Evolutionary conservation across 2,329 filamentous ascomycete species (phyloP).

Genomic region (Aspergillus sergii): DNA sequence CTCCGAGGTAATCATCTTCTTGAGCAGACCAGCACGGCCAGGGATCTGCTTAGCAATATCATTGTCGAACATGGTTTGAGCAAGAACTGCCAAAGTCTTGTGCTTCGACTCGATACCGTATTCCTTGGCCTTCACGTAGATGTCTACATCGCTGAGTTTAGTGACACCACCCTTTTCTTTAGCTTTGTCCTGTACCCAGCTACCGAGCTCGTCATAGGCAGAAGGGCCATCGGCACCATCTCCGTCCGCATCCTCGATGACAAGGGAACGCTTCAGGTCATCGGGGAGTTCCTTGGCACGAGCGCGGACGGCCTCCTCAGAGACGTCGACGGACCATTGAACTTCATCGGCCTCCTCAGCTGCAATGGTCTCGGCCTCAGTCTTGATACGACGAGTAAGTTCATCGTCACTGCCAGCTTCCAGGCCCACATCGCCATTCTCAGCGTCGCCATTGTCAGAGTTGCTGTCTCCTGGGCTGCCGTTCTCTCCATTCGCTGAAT

Average conservation of each 20-base stretch:
- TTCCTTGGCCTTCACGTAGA: conserved; percentile 97
- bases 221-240: conserved; percentile 79
- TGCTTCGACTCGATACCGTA: conserved; percentile 93
- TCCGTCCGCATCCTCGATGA: conserved; percentile 76
- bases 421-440: conserved; percentile 66
- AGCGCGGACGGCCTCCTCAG: conserved; percentile 90
- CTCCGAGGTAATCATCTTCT: conserved; percentile 89
- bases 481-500: conserved; percentile 59
- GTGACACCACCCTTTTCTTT: conserved; percentile 71
- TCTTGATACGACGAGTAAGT: conserved; percentile 74
- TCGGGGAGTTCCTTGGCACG: conserved; percentile 91
- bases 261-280: conserved; percentile 90
- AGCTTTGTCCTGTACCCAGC: conserved; percentile 81
- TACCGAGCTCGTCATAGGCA: conserved; percentile 86
- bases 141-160: conserved; percentile 82
- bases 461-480: conserved; percentile 68
- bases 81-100: conserved; percentile 86
- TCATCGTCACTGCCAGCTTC: conserved; percentile 89
- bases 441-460: conserved; percentile 62
- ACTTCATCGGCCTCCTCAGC: conserved; percentile 75
- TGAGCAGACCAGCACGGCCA: conserved; percentile 80
- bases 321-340: conserved; percentile 96
- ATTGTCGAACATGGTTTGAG: conserved; percentile 91
- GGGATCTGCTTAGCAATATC: conserved; percentile 86
- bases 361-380: conserved; percentile 72